These are phyloP conservation scores for Mucor saturninus DNA, from an alignment of 371 early-diverging fungal genomes.

Conservation along the genomic window DNA sequence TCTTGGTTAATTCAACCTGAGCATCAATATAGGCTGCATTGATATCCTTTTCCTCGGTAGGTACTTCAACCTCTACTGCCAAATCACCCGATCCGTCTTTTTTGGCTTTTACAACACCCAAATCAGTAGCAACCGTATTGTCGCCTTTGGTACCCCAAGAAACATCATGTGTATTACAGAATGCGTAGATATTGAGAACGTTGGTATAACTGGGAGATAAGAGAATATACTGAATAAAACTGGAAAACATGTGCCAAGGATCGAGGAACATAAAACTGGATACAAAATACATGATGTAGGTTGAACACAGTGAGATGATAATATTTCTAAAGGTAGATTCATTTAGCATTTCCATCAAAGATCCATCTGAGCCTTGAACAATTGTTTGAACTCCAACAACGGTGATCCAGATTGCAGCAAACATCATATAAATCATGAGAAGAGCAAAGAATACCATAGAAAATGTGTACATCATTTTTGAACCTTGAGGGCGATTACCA, in stretches of 20 bases:
- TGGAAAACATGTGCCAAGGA: constrained; percentile 77
- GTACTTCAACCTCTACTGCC: constrained; percentile 67
- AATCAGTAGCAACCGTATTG: constrained; percentile 43
- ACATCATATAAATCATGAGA: constrained; percentile 66
- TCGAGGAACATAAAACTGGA: constrained; percentile 69
- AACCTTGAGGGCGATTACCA: constrained; percentile 84
- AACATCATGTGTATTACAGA: constrained; percentile 88
- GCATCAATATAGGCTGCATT: constrained; percentile 80
- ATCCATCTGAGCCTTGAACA: constrained; percentile 20
- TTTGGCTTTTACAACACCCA: constrained; percentile 52
- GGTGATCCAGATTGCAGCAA: constrained; percentile 61
- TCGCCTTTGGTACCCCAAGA: constrained; percentile 59
- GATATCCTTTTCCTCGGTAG: constrained; percentile 78
- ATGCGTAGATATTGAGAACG: constrained; percentile 90
- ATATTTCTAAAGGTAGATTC: constrained; percentile 58
- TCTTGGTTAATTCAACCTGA: constrained; percentile 55
- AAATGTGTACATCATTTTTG: constrained; percentile 44
- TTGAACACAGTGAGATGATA: constrained; percentile 63
- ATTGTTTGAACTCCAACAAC: constrained; percentile 46
- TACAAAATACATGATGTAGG: constrained; percentile 70
- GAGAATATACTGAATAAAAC: constrained; percentile 70
- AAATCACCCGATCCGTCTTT: constrained; percentile 45
- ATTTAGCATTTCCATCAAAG: constrained; percentile 30
- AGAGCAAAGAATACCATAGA: constrained; percentile 58
- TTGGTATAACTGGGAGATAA: constrained; percentile 88